Percentiles rank a stretch among this genome's conserved stretches.
These are phyloP conservation scores for Trametes elegans DNA, from an alignment of 768 basidiomycete species.

Conservation along the genomic window DNA sequence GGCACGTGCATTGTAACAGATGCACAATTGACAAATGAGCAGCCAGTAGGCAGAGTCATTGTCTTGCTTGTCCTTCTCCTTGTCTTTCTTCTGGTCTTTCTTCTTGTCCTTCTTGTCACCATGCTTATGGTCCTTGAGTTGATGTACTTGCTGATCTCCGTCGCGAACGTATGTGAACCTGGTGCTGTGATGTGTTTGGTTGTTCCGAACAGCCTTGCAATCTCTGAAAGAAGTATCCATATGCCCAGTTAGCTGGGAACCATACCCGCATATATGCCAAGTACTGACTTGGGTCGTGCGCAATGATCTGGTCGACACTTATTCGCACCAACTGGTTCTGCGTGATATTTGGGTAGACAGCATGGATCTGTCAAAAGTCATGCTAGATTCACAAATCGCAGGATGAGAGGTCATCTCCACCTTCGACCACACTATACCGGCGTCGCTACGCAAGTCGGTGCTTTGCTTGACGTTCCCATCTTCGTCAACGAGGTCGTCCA, in stretches of 20 bases:
- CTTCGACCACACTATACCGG: conserved; percentile 62
- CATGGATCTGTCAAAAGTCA: conserved; percentile 47
- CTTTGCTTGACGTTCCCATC: conserved; percentile 52
- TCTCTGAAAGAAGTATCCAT: conserved; percentile 31
- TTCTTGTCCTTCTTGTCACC: conserved; percentile 44
- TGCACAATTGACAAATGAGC: conserved; percentile 59
- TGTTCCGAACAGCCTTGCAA: conserved; percentile 47
- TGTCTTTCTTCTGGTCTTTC: conserved; percentile 29
- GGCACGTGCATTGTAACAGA: conserved; percentile 50
- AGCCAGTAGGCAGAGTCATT: conserved; percentile 54
- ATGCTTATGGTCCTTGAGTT: conserved; percentile 59
- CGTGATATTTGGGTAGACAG: conserved; percentile 53
- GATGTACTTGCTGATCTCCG: conserved; percentile 60
- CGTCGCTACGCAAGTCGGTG: conserved; percentile 55
- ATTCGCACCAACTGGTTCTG: conserved; percentile 48
- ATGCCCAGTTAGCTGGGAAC: neutral
- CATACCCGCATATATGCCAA: neutral
- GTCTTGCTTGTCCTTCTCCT: conserved; percentile 32
- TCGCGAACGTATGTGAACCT: conserved; percentile 50
- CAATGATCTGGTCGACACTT: conserved; percentile 51
- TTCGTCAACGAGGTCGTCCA: conserved; percentile 59
- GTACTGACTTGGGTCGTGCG: conserved; percentile 42
- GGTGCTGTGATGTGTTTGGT: conserved; percentile 50
- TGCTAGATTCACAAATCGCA: neutral
- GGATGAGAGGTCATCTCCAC: conserved; percentile 24